Percentiles rank a stretch among this genome's conserved stretches.
phyloP scores from a whole-genome alignment of 2,329 filamentous ascomycete species.

The Cladosporium velox region DNA sequence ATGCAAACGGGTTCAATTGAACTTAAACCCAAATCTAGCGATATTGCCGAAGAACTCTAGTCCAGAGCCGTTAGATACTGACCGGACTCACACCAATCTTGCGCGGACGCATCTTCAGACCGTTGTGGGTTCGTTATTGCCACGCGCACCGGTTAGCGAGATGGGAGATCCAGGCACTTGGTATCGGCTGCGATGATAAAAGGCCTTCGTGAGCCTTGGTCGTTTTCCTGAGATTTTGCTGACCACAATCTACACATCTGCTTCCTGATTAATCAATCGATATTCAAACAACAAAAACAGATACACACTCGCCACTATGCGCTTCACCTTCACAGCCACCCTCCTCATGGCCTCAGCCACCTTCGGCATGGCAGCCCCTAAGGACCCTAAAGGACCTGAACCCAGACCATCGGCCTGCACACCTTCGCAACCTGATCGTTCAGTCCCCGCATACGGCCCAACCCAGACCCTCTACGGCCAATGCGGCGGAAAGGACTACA shows the following conservation, averaged over 20 bases:
- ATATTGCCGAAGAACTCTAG: neutral
- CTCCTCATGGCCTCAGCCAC: conserved; percentile 10
- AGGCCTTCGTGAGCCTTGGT: neutral
- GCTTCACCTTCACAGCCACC: neutral
- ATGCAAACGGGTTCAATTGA: neutral
- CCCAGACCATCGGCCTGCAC: neutral
- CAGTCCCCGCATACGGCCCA: conserved; percentile 4
- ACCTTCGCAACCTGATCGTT: conserved; percentile 15
- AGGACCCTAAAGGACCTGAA: neutral
- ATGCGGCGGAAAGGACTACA: conserved; percentile 41
- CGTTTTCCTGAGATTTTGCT: neutral
- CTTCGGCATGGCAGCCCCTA: conserved; percentile 5
- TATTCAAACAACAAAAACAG: neutral
- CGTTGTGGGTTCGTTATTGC: conserved; percentile 9
- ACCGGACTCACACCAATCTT: conserved; percentile 1
- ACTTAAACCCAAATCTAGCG: neutral
- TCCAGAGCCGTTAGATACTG: conserved; percentile 4
- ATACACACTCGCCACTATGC: conserved; percentile 4
- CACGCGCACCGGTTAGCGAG: neutral
- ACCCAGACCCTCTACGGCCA: conserved; percentile 32
- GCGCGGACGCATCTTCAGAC: neutral
- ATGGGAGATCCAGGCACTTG: conserved; percentile 1
- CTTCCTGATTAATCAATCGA: neutral
- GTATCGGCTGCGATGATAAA: neutral
- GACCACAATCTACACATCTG: neutral